These are phyloP conservation scores for Lasiodiplodia hormozganensis DNA, from an alignment of 2,329 filamentous ascomycete genomes.

Conservation along the genomic window DNA sequence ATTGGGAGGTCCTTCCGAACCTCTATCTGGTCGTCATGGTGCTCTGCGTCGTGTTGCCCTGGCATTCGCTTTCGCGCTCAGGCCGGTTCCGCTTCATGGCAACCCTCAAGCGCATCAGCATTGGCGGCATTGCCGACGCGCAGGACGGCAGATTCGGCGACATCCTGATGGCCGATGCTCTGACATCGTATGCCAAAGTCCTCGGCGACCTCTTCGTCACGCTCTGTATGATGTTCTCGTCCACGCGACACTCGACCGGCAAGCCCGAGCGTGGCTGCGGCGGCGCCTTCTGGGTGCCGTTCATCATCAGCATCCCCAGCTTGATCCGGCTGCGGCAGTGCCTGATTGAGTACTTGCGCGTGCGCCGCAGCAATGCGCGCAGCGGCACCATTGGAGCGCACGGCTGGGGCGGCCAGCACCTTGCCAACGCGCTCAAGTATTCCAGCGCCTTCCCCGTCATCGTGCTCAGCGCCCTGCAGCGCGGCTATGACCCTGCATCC, in stretches of 20 bases:
- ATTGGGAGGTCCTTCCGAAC: conserved; percentile 86
- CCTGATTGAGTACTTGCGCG: conserved; percentile 82
- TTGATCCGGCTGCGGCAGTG: conserved; percentile 91
- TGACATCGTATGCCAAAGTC: conserved; percentile 94
- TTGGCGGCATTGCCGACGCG: conserved; percentile 86
- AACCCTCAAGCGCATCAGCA: conserved; percentile 76
- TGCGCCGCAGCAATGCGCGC: conserved; percentile 61
- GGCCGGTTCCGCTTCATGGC: conserved; percentile 78
- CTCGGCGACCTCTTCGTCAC: conserved; percentile 88
- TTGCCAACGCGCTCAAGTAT: conserved; percentile 95
- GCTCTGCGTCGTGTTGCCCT: conserved; percentile 74
- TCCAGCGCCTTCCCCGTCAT: conserved; percentile 93
- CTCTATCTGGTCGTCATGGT: conserved; percentile 77
- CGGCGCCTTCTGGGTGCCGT: conserved; percentile 77
- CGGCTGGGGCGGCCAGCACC: conserved; percentile 83
- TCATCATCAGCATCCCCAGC: conserved; percentile 83
- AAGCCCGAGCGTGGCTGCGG: conserved; percentile 84
- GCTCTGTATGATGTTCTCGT: conserved; percentile 82
- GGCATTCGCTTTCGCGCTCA: conserved; percentile 70
- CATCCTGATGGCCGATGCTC: conserved; percentile 87
- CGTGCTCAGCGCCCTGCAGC: conserved; percentile 76
- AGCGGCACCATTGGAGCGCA: conserved; percentile 48
- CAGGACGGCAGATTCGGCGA: conserved; percentile 95
- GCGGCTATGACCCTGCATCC: conserved; percentile 62
- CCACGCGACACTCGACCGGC: conserved; percentile 75